Evolutionary conservation across 2,329 filamentous ascomycete genomes (phyloP).

Genomic region (Calonectria montana): DNA sequence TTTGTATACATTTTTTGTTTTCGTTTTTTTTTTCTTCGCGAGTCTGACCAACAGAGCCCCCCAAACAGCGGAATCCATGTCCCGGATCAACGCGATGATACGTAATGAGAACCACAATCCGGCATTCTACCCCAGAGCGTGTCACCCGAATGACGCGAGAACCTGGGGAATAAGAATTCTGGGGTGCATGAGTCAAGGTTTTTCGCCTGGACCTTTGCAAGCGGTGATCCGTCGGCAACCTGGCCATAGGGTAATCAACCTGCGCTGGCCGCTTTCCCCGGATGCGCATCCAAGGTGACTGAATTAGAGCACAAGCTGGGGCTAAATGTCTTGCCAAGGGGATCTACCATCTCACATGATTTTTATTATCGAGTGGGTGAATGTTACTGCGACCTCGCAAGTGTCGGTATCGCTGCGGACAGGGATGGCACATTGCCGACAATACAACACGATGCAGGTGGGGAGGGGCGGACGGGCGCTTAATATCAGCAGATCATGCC

Average conservation of each 20-base stretch:
- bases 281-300: background rate
- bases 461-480: background rate
- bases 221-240: background rate
- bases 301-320: background rate
- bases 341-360: background rate
- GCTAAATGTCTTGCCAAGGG: background rate
- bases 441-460: background rate
- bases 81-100: background rate
- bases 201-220: background rate
- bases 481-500: background rate
- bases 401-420: background rate
- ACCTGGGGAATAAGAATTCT: background rate
- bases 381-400: background rate
- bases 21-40: too few species aligned
- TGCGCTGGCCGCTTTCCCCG: background rate
- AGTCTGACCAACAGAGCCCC: background rate
- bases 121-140: background rate
- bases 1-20: too few species aligned
- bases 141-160: background rate
- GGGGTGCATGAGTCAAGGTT: slow-evolving; percentile 5
- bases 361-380: background rate
- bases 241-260: background rate
- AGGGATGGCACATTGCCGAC: slow-evolving; percentile 17
- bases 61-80: background rate
- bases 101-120: slow-evolving; percentile 14